These are phyloP conservation scores for Tricharina praecox DNA, from an alignment of 495 filamentous ascomycete genomes.

Conservation along the genomic window DNA sequence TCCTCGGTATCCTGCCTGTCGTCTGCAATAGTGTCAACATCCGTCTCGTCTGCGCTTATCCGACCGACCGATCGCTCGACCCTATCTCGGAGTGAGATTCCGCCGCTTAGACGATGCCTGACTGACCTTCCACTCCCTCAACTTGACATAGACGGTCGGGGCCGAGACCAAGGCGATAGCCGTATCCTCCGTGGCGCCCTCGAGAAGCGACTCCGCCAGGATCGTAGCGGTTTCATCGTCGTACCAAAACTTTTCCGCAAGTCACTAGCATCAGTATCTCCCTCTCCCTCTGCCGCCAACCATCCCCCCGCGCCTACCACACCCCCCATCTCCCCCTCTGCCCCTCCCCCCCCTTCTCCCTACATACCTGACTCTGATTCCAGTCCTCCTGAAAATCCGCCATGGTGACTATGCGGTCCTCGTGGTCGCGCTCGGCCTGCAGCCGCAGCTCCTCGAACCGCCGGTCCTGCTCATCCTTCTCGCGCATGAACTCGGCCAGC, in stretches of 20 bases:
- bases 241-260: slow-evolving; percentile 37
- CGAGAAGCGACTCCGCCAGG: slow-evolving; percentile 45
- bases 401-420: slow-evolving; percentile 39
- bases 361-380: slow-evolving; percentile 70
- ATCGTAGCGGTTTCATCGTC: slow-evolving; percentile 46
- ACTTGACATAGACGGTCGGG: slow-evolving; percentile 56
- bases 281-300: not conserved
- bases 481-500: slow-evolving; percentile 49
- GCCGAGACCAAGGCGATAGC: slow-evolving; percentile 53
- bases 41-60: too few relatives aligned
- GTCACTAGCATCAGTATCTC: not conserved
- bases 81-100: not conserved
- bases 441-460: slow-evolving; percentile 47
- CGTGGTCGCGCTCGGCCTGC: slow-evolving; percentile 33
- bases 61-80: too few relatives aligned
- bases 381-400: slow-evolving; percentile 63
- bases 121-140: slow-evolving; percentile 30
- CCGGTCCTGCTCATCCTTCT: slow-evolving; percentile 43
- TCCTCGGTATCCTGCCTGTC: slow-evolving; percentile 22
- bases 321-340: too few relatives aligned
- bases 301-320: too few relatives aligned
- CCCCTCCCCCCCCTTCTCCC: too few relatives aligned
- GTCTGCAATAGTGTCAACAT: too few relatives aligned
- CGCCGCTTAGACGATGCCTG: too few relatives aligned
- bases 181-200: slow-evolving; percentile 35